Evolutionary conservation across 2,329 filamentous ascomycete species (phyloP).

Genomic region (Didymella pomorum): DNA sequence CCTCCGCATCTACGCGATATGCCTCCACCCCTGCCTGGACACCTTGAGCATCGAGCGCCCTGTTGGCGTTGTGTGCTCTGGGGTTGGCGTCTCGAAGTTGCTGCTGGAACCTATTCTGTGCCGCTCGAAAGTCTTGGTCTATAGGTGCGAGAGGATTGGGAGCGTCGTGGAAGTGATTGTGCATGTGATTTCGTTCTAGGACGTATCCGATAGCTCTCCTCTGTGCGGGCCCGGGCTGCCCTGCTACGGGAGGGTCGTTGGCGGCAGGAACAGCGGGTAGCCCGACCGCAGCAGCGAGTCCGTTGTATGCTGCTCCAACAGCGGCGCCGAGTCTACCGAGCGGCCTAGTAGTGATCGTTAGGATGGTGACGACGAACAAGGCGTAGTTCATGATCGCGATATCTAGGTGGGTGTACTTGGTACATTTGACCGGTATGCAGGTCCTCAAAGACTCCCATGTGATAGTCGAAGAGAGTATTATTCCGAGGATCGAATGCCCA

Average conservation of each 20-base stretch:
- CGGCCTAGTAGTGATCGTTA: slow-evolving; percentile 6
- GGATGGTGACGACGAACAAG: background rate
- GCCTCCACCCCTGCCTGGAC: background rate
- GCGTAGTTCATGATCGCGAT: background rate
- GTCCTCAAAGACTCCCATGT: background rate
- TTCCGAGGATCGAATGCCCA: background rate
- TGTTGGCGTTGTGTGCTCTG: background rate
- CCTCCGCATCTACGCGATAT: background rate
- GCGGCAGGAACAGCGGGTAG: background rate
- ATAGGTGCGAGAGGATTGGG: background rate
- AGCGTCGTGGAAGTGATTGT: background rate
- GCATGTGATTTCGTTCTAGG: background rate
- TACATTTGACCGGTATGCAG: background rate
- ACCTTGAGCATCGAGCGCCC: background rate
- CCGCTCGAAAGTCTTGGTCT: slow-evolving; percentile 1
- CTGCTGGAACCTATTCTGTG: background rate
- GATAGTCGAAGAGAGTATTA: background rate
- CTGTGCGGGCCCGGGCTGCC: background rate
- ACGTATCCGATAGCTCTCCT: background rate
- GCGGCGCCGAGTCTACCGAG: background rate
- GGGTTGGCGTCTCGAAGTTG: slow-evolving; percentile 2
- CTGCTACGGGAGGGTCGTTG: background rate
- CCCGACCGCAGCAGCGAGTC: background rate
- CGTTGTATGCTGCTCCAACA: slow-evolving; percentile 4
- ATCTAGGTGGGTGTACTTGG: background rate